phyloP scores from a whole-genome alignment of 768 basidiomycete species.

The Leccinum incarnatum region DNA sequence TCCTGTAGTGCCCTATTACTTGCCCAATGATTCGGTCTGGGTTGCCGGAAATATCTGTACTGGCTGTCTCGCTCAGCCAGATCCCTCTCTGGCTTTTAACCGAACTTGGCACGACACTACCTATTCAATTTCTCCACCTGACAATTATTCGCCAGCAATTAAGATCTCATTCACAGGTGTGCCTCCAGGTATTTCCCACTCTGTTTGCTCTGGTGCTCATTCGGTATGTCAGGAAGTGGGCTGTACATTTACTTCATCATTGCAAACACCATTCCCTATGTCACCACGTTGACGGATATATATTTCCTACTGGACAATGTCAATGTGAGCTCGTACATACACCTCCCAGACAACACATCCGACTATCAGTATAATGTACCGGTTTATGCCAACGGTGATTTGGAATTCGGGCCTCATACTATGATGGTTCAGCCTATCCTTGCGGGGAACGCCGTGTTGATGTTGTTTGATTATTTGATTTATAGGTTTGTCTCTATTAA shows the following conservation, averaged over 20 bases:
- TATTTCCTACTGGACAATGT: conserved; percentile 9
- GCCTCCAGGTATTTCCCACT: neutral
- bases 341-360: neutral
- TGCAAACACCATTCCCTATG: neutral
- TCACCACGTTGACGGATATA: neutral
- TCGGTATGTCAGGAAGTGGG: conserved; percentile 5
- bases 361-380: conserved; percentile 14
- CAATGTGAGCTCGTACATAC: neutral
- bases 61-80: neutral
- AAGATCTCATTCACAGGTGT: conserved; percentile 13
- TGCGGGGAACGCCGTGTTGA: neutral
- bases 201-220: neutral
- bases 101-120: conserved; percentile 20
- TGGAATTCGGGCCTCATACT: conserved; percentile 4
- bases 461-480: conserved; percentile 19
- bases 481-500: conserved; percentile 13
- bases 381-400: conserved; percentile 11
- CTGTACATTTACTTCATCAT: conserved; percentile 20
- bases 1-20: conserved; percentile 2
- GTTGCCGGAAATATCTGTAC: conserved; percentile 5
- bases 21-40: conserved; percentile 5
- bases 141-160: neutral
- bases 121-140: neutral
- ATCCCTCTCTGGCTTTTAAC: conserved; percentile 1
- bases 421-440: conserved; percentile 10